Percentiles rank a stretch among this genome's conserved stretches.
Conservation (phyloP, 129 eudicot species). For the Dittrichia graveolens region DNA sequence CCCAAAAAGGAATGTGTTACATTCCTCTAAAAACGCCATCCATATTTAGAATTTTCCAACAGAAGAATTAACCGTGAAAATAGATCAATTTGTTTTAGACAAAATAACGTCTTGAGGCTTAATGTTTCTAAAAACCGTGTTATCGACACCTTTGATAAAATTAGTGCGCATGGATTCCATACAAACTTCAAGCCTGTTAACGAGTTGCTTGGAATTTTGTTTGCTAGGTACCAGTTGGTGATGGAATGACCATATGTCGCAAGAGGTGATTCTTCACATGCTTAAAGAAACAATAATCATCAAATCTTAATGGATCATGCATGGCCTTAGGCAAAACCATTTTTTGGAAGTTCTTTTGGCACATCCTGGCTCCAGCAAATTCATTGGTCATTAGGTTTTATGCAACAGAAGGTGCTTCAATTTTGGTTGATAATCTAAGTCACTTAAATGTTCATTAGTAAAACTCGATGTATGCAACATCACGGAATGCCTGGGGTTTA, state of each 20-base stretch:
- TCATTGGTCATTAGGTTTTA: conserved; percentile 8
- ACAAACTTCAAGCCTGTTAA: conserved; percentile 8
- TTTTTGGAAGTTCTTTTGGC: not conserved
- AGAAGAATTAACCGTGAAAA: no score
- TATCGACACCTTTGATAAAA: not conserved
- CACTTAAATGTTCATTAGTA: not conserved
- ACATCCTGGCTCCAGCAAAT: conserved; percentile 10
- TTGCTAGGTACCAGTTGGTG: conserved; percentile 84
- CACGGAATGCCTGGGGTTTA: conserved; percentile 6
- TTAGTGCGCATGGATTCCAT: conserved; percentile 9
- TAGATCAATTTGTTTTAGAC: not conserved
- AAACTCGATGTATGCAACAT: conserved; percentile 9
- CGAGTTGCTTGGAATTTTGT: conserved; percentile 20
- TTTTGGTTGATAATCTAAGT: not conserved
- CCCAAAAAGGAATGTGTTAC: no score
- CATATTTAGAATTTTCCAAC: no score
- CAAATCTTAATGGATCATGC: not conserved
- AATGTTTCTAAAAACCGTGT: not conserved
- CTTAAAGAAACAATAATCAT: not conserved
- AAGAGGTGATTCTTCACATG: conserved; percentile 44
- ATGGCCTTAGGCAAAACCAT: not conserved
- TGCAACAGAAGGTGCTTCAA: conserved; percentile 6
- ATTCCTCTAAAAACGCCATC: no score
- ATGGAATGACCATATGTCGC: conserved; percentile 89
- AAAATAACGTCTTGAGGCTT: not conserved